Conservation (phyloP, 2,329 filamentous ascomycete genomes). For the Apiospora sp. region DNA sequence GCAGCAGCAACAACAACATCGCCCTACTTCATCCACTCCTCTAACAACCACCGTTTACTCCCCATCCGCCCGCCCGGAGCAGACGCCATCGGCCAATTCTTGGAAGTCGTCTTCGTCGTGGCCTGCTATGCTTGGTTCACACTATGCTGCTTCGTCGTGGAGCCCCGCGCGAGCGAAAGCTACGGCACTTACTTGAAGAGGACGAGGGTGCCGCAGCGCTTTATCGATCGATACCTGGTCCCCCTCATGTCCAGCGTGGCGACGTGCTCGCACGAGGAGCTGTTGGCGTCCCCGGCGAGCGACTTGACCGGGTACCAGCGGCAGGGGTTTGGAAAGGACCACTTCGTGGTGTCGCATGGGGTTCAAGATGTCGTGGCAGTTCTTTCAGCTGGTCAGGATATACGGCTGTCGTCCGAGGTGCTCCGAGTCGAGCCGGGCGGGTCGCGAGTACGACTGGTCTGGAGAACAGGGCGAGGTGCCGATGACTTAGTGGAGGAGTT, state of each 20-base stretch:
- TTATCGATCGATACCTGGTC: slow-evolving; percentile 57
- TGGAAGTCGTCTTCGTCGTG: background rate
- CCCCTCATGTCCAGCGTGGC: slow-evolving; percentile 62
- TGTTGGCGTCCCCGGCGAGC: slow-evolving; percentile 60
- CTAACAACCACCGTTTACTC: slow-evolving; percentile 56
- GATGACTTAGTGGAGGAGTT: background rate
- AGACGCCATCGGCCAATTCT: slow-evolving; percentile 49
- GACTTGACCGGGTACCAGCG: slow-evolving; percentile 61
- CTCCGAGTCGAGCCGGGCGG: slow-evolving; percentile 42
- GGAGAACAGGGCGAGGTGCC: background rate
- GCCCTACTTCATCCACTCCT: slow-evolving; percentile 61
- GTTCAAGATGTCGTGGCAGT: slow-evolving; percentile 57
- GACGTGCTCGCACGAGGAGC: slow-evolving; percentile 60
- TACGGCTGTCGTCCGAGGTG: slow-evolving; percentile 51
- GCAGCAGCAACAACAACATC: background rate
- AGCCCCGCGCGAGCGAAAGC: background rate
- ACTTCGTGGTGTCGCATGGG: slow-evolving; percentile 59
- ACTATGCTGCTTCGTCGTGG: background rate
- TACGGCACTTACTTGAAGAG: slow-evolving; percentile 38
- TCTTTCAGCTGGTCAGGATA: slow-evolving; percentile 50
- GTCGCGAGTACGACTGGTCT: slow-evolving; percentile 37
- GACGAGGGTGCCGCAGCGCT: slow-evolving; percentile 57
- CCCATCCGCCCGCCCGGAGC: slow-evolving; percentile 51
- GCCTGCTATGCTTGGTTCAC: background rate
- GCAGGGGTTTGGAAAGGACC: slow-evolving; percentile 53